These are phyloP conservation scores for Fistulinella prunicolor DNA, from an alignment of 768 basidiomycete genomes.

Conservation along the genomic window DNA sequence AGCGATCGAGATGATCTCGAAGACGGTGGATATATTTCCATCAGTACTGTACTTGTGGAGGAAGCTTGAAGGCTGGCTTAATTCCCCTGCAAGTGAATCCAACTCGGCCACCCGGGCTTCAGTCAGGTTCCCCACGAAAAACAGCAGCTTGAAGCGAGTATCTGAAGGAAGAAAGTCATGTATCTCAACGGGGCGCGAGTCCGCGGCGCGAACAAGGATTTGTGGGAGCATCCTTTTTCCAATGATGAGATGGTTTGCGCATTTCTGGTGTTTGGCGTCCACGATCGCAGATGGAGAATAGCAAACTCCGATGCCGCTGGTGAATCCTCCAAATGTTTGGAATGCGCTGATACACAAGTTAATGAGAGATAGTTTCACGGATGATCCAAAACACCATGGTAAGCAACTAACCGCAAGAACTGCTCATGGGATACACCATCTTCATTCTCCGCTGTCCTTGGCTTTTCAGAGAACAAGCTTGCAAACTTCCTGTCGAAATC, in stretches of 20 bases:
- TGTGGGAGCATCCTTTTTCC: constrained; percentile 41
- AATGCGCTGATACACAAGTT: constrained; percentile 28
- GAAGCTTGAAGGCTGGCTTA: constrained; percentile 25
- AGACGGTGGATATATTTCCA: constrained; percentile 28
- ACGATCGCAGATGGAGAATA: constrained; percentile 39
- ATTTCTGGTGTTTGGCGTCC: constrained; percentile 27
- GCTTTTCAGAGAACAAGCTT: constrained; percentile 66
- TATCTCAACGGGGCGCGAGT: constrained; percentile 37
- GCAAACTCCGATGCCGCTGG: constrained; percentile 38
- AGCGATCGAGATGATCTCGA: constrained; percentile 28
- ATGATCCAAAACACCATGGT: neutral
- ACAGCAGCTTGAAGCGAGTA: constrained; percentile 36
- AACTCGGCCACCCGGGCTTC: constrained; percentile 21
- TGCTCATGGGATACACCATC: constrained; percentile 35
- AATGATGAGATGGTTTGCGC: constrained; percentile 32
- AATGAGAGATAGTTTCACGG: neutral
- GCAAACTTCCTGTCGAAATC: constrained; percentile 66
- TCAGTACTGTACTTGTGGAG: constrained; percentile 27
- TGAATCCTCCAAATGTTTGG: constrained; percentile 38
- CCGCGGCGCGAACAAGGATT: constrained; percentile 34
- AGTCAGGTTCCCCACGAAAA: constrained; percentile 33
- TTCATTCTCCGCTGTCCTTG: constrained; percentile 42
- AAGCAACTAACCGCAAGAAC: constrained; percentile 32
- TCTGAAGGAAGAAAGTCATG: constrained; percentile 42
- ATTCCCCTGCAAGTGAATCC: constrained; percentile 24